Evolutionary conservation across 768 basidiomycete genomes (phyloP), one percentile per base, ranked within the genome.

Genomic region (Steccherinum ochraceum): DNA sequence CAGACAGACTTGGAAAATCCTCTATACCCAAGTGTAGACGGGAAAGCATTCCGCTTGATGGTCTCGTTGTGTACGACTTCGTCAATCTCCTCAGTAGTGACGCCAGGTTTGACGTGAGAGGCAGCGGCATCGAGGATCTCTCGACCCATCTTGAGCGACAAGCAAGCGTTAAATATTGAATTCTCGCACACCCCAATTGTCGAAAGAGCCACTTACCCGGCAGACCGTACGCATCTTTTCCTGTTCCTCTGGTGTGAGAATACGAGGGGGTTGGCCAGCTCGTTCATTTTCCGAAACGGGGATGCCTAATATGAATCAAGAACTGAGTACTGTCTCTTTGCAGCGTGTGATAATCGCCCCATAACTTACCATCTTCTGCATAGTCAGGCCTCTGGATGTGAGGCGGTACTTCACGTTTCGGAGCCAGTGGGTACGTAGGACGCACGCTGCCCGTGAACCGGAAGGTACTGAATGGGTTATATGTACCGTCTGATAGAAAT

Each of bases 21-120:
- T 48, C 84, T 80, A 69, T 99, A 99, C 62, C 91, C 91, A 53
- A 98, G 73, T 42, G 96, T 90, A 23, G 90, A 93, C 1, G 96
- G 96, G 69, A 98, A 99, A 19, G 90, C 81, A 57, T 91, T 84
- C 46, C 94, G 77, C 69, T 94, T 86, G 56, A 98, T 84, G 56
- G 77, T 87, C 16, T 89, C 96, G 56, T 90, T 80, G 69, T 99
- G 96, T 12, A 95, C 93, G 56, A 97, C 84, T 51, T 81, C 83
- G 69, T 99, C 96, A 23, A 99, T 77, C 63, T 93, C 91, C 63
- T 98, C 93, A 1, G 96, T 97, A 11, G 95, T 96, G 35, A 96
- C 80, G 27, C 95, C 96, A n/a, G 93, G 90, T 40, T 78, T 75
- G 54, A 98, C 73, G 61, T 84, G 79, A 0, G 93, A 81, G 1